A percentile compares a stretch with the other conserved stretches of the same genome.
Evolutionary conservation across 805 yeast species (phyloP).

Genomic region (Candida adriatica): DNA sequence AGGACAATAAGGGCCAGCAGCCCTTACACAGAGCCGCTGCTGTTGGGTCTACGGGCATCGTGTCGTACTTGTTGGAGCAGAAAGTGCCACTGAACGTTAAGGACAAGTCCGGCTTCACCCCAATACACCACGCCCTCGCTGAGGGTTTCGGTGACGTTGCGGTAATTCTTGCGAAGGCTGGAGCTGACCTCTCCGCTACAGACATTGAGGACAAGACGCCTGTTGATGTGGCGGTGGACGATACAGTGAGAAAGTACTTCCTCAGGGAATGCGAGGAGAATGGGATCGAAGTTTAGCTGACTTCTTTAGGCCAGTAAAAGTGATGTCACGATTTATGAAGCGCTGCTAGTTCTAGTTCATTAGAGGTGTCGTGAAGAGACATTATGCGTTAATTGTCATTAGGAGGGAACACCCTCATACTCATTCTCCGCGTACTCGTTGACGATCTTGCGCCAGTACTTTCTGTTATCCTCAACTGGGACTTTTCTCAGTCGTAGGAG

Average conservation of each 20-base stretch:
- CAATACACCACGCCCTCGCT: slow-evolving; percentile 83
- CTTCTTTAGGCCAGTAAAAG: not conserved
- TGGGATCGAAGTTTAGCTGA: slow-evolving; percentile 8
- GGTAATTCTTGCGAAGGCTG: slow-evolving; percentile 47
- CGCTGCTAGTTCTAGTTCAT: not conserved
- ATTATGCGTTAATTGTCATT: slow-evolving; percentile 1
- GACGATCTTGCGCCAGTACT: slow-evolving; percentile 52
- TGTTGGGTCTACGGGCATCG: slow-evolving; percentile 55
- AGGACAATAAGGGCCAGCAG: slow-evolving; percentile 59
- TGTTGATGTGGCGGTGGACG: slow-evolving; percentile 47
- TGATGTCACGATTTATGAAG: not conserved
- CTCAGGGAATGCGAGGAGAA: slow-evolving; percentile 7
- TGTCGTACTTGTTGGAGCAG: slow-evolving; percentile 43
- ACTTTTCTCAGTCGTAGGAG: slow-evolving; percentile 49
- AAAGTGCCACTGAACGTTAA: slow-evolving; percentile 60
- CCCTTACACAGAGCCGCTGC: slow-evolving; percentile 84
- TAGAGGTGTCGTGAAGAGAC: not conserved
- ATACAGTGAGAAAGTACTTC: slow-evolving; percentile 39
- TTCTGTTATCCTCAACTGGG: slow-evolving; percentile 68
- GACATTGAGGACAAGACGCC: slow-evolving; percentile 51
- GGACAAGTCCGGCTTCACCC: slow-evolving; percentile 75
- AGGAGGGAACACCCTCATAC: slow-evolving; percentile 85
- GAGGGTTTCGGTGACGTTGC: slow-evolving; percentile 86
- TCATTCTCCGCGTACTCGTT: slow-evolving; percentile 55
- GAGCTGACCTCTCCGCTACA: slow-evolving; percentile 51